Percentiles rank a stretch among this genome's conserved stretches.
phyloP scores from a whole-genome alignment of 805 yeast species.

The Saturnispora galanensis region DNA sequence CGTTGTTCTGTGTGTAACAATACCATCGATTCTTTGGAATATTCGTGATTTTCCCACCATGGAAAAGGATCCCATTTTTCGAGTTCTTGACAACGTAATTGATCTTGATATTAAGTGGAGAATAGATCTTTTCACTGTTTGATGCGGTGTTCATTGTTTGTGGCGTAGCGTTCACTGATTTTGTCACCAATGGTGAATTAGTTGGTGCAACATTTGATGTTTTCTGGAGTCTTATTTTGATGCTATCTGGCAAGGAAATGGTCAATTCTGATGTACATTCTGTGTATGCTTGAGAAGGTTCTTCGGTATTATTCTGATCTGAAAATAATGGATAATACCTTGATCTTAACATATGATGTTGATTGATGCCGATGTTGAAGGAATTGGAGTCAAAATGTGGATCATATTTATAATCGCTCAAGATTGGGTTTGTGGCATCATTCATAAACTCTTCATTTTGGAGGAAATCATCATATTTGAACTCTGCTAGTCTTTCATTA shows the following conservation, averaged over 20 bases:
- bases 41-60: slow-evolving; percentile 46
- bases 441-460: slow-evolving; percentile 29
- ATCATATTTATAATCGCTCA: slow-evolving; percentile 24
- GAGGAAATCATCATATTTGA: slow-evolving; percentile 42
- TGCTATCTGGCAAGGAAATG: slow-evolving; percentile 53
- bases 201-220: slow-evolving; percentile 22
- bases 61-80: slow-evolving; percentile 65
- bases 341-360: slow-evolving; percentile 50
- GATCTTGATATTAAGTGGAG: slow-evolving; percentile 65
- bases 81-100: slow-evolving; percentile 59
- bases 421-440: slow-evolving; percentile 21
- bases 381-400: slow-evolving; percentile 34
- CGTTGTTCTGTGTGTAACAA: slow-evolving; percentile 76
- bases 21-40: slow-evolving; percentile 53
- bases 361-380: slow-evolving; percentile 33
- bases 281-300: slow-evolving; percentile 19
- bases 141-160: slow-evolving; percentile 14
- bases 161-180: slow-evolving; percentile 28
- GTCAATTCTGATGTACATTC: slow-evolving; percentile 54
- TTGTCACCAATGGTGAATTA: slow-evolving; percentile 26
- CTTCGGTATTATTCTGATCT: slow-evolving; percentile 30
- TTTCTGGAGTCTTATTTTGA: slow-evolving; percentile 53
- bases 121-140: slow-evolving; percentile 40
- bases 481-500: slow-evolving; percentile 50
- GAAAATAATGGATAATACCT: slow-evolving; percentile 44